Evolutionary conservation across 108 stramenopile species (phyloP), one percentile per base, ranked within the genome.

Genomic region (Cyclotella baltica): DNA sequence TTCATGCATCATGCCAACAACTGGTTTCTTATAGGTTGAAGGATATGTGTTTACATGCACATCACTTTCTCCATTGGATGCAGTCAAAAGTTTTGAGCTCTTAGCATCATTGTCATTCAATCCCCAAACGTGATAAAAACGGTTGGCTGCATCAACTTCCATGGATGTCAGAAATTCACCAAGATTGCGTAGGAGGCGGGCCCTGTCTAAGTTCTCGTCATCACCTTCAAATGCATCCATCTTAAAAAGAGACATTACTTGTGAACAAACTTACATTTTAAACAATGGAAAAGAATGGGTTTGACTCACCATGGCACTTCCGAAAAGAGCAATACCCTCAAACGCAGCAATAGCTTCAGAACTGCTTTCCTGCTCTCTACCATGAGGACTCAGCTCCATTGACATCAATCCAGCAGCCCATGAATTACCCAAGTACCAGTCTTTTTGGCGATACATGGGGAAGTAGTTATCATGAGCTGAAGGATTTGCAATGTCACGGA

Each of bases 401-500:
- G 90, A 86, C 72, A 97, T 90, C 13, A 83, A 58, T 43, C 98
- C 98, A 70, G 88, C 89, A 19, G 98, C 98, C 98, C 98, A 98
- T 18, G 92, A 95, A 47, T 86, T 89, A 0, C 97, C 97, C 59
- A 96, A 81, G 55, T 87, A 93, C 89, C 91, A 93, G 77, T 95
- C 94, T 75, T 93, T 95, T 80, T 97, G 96, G 10, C 98, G 83
- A 67, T 81, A 96, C n/a, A 85, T 68, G 11, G 97, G 97, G 77
- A 97, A 98, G 70, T 81, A 86, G 5, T 74, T 63, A 72, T 98
- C 98, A 19, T 86, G 76, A 10, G 73, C 40, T 10, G 93, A 93
- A 46, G 96, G 96, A 70, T 98, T 98, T 3, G 98, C 98, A 83
- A 98, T 95, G 75, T 94, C 90, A 43, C 97, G 89, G 40, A 98